phyloP scores from a whole-genome alignment of 306 rosid species.

The Sindora glabra region DNA sequence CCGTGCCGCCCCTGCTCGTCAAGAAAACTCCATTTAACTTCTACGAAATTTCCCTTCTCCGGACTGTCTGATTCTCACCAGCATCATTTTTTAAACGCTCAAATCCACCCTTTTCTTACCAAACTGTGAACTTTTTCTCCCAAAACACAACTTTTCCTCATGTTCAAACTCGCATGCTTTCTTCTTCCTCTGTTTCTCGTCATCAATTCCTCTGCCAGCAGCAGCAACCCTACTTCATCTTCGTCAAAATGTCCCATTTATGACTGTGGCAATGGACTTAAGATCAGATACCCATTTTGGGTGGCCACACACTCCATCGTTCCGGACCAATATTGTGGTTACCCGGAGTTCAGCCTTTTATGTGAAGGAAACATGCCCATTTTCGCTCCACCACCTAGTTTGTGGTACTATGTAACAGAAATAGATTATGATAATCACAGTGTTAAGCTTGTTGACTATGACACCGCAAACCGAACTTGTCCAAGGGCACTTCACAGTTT shows the following conservation, averaged over 20 bases:
- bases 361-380: background rate
- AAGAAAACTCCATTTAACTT: too few species aligned
- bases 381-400: background rate
- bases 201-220: background rate
- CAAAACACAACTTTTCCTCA: background rate
- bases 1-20: too few species aligned
- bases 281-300: conserved; percentile 26
- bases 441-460: conserved; percentile 19
- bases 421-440: conserved; percentile 7
- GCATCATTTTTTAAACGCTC: too few species aligned
- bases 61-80: too few species aligned
- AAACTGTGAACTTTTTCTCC: background rate
- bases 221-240: conserved; percentile 1
- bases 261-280: conserved; percentile 5
- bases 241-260: conserved; percentile 1
- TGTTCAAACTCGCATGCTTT: conserved; percentile 6
- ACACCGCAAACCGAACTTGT: conserved; percentile 18
- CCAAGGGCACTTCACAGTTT: conserved; percentile 27
- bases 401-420: background rate
- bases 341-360: conserved; percentile 6
- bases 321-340: conserved; percentile 28
- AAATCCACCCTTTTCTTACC: background rate
- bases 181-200: background rate
- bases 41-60: too few species aligned
- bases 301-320: conserved; percentile 1